These are phyloP conservation scores for Lodderomyces orthopsilosis DNA, from an alignment of 1,139 yeast species.

Conservation along the genomic window DNA sequence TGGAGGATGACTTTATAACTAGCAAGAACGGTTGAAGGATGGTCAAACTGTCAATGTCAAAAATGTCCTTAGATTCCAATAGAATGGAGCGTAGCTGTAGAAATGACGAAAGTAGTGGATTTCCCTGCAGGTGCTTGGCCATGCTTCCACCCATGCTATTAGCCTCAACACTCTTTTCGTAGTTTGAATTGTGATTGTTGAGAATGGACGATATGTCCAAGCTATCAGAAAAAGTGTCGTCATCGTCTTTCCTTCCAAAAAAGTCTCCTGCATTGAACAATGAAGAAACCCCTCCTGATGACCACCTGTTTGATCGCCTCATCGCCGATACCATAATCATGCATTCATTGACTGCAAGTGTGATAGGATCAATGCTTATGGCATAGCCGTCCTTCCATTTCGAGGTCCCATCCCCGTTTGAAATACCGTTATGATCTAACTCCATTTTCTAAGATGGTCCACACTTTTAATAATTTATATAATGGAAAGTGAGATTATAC, in stretches of 20 bases:
- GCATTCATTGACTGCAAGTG: conserved; percentile 86
- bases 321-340: conserved; percentile 83
- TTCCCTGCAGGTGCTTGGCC: conserved; percentile 23
- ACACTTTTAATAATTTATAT: no score
- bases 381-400: background rate
- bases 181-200: conserved; percentile 7
- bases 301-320: conserved; percentile 82
- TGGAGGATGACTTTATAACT: conserved; percentile 80
- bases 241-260: conserved; percentile 29
- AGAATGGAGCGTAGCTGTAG: conserved; percentile 73
- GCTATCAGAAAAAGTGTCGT: conserved; percentile 29
- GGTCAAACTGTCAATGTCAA: conserved; percentile 66
- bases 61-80: conserved; percentile 51
- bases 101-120: conserved; percentile 78
- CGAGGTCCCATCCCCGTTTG: background rate
- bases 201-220: conserved; percentile 24
- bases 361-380: conserved; percentile 67
- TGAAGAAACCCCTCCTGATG: conserved; percentile 86
- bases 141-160: conserved; percentile 9
- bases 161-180: conserved; percentile 5
- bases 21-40: conserved; percentile 82
- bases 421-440: background rate
- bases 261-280: conserved; percentile 62
- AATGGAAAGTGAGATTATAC: no score
- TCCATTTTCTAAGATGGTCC: conserved; percentile 1